These are phyloP conservation scores for Alternaria sp. DNA, from an alignment of 2,329 filamentous ascomycete species.

Conservation along the genomic window DNA sequence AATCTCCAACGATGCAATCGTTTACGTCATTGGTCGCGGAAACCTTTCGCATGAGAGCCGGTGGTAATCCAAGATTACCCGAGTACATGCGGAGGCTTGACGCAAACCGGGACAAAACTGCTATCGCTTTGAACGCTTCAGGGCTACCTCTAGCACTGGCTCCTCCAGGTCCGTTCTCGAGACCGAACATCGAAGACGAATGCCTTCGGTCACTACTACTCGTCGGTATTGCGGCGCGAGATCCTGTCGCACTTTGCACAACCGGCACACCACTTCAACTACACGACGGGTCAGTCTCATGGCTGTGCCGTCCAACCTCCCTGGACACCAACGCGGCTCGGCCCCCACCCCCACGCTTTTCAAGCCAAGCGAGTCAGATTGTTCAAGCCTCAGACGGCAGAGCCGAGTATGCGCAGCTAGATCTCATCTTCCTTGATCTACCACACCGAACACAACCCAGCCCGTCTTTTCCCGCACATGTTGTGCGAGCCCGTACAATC, in stretches of 20 bases:
- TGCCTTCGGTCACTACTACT: slow-evolving; percentile 51
- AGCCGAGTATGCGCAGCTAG: slow-evolving; percentile 49
- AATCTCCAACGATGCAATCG: neutral
- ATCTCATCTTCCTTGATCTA: slow-evolving; percentile 49
- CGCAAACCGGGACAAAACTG: slow-evolving; percentile 52
- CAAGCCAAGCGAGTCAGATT: slow-evolving; percentile 19
- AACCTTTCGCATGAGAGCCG: slow-evolving; percentile 50
- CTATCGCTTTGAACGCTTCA: slow-evolving; percentile 51
- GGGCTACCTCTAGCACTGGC: slow-evolving; percentile 48
- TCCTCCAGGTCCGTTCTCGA: slow-evolving; percentile 33
- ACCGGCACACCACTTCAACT: slow-evolving; percentile 40
- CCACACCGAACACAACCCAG: slow-evolving; percentile 37
- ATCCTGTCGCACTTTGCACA: slow-evolving; percentile 51
- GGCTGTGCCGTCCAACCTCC: slow-evolving; percentile 38
- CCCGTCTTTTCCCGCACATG: slow-evolving; percentile 30
- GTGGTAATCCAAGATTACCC: slow-evolving; percentile 51
- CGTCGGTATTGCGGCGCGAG: slow-evolving; percentile 49
- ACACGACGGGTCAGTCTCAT: slow-evolving; percentile 42
- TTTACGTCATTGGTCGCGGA: slow-evolving; percentile 39
- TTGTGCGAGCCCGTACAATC: slow-evolving; percentile 43
- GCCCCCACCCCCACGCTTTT: slow-evolving; percentile 18
- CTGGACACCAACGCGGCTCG: slow-evolving; percentile 25
- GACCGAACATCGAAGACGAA: slow-evolving; percentile 47
- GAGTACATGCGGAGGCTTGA: slow-evolving; percentile 49
- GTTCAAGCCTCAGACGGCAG: slow-evolving; percentile 40